Percentiles rank a stretch among this genome's conserved stretches.
Conservation (phyloP, 2,329 filamentous ascomycete genomes). For the Fusarium illudens region DNA sequence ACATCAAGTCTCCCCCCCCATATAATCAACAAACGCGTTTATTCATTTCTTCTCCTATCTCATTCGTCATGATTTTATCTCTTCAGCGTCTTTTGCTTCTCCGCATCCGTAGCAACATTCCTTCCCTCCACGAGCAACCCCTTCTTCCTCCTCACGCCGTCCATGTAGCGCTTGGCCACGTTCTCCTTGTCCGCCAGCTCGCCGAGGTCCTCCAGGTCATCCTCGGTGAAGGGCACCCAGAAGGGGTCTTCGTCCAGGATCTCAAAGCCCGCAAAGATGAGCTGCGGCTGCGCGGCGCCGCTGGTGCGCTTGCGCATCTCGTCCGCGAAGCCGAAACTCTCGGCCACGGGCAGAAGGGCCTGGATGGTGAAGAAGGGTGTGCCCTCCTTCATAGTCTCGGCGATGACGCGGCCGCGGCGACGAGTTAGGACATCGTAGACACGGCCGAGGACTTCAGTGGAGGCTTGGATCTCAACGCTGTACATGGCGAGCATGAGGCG, state of each 20-base stretch:
- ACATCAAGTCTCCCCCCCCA: neutral
- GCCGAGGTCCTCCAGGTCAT: slow-evolving; percentile 94
- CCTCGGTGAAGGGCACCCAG: slow-evolving; percentile 97
- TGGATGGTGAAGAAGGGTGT: slow-evolving; percentile 96
- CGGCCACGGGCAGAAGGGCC: slow-evolving; percentile 86
- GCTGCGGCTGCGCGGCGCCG: slow-evolving; percentile 88
- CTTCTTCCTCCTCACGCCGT: slow-evolving; percentile 85
- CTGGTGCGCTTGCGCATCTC: slow-evolving; percentile 96
- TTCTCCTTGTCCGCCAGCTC: slow-evolving; percentile 95
- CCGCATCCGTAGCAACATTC: slow-evolving; percentile 81
- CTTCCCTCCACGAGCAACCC: slow-evolving; percentile 84
- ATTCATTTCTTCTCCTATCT: slow-evolving; percentile 1
- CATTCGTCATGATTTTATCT: slow-evolving; percentile 49
- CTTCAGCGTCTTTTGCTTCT: slow-evolving; percentile 85
- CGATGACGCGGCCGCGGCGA: slow-evolving; percentile 86
- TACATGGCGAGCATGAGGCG: slow-evolving; percentile 98
- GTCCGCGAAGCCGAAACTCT: slow-evolving; percentile 95
- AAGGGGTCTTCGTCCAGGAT: slow-evolving; percentile 95
- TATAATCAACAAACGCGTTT: slow-evolving; percentile 10
- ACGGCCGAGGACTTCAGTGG: slow-evolving; percentile 91
- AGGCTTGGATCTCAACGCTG: slow-evolving; percentile 95
- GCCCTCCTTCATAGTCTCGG: slow-evolving; percentile 91
- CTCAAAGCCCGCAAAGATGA: slow-evolving; percentile 93
- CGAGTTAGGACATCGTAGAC: slow-evolving; percentile 99
- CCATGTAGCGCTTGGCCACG: slow-evolving; percentile 95